Conservation (phyloP, 257 asterid genomes). For the Lycium barbarum region DNA sequence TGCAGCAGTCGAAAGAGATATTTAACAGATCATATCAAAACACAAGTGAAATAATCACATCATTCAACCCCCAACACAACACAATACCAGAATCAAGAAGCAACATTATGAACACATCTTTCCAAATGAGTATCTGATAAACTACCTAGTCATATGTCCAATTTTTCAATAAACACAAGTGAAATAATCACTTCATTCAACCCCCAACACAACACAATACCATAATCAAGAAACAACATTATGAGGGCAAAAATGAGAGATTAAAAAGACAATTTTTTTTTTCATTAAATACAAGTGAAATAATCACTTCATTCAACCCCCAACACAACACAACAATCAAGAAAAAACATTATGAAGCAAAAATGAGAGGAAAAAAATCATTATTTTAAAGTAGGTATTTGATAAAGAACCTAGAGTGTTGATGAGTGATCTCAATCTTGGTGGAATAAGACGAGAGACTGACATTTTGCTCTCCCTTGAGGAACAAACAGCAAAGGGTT, state of each 20-base stretch:
- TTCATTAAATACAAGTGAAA: neutral
- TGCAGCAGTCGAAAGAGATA: too few species aligned
- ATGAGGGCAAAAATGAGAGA: neutral
- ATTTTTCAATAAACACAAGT: neutral
- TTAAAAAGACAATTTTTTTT: neutral
- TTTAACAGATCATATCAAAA: too few species aligned
- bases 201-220: neutral
- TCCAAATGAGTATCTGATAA: neutral
- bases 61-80: neutral
- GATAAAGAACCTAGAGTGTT: slow-evolving; percentile 39
- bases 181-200: neutral
- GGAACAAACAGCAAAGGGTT: slow-evolving; percentile 35
- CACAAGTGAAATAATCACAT: neutral
- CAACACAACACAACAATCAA: neutral
- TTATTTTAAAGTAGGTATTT: slow-evolving; percentile 24
- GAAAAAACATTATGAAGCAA: neutral
- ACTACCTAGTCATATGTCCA: neutral
- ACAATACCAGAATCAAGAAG: neutral
- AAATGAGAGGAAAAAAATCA: neutral
- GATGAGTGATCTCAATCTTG: slow-evolving; percentile 36
- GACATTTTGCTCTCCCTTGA: slow-evolving; percentile 43
- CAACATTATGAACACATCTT: neutral
- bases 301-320: neutral
- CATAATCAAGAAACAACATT: neutral
- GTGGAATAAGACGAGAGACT: slow-evolving; percentile 53